These are phyloP conservation scores for Salvia hispanica DNA, from an alignment of 257 asterid species.

Conservation along the genomic window DNA sequence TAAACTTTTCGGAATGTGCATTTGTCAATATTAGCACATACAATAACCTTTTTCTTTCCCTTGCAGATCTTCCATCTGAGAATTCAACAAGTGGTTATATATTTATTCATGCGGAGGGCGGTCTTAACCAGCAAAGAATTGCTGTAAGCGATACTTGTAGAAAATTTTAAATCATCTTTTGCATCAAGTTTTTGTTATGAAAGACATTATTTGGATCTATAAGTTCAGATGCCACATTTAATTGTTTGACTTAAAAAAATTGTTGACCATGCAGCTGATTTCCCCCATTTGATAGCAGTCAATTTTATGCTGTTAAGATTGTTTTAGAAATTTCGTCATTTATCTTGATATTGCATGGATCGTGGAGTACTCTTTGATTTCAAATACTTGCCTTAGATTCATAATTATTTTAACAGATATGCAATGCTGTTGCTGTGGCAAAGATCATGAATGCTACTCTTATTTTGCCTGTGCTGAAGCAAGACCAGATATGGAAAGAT, in stretches of 20 bases:
- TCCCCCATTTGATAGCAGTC: too few relatives aligned
- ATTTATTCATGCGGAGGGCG: slow-evolving; percentile 99
- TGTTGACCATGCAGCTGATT: too few relatives aligned
- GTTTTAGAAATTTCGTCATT: not conserved
- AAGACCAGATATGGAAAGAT: slow-evolving; percentile 99
- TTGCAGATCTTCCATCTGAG: slow-evolving; percentile 79
- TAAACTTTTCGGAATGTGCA: slow-evolving; percentile 2
- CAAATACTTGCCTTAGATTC: slow-evolving; percentile 12
- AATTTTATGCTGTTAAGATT: too few relatives aligned
- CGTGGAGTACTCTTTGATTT: slow-evolving; percentile 3
- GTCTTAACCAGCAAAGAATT: slow-evolving; percentile 96
- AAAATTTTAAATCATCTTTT: too few relatives aligned
- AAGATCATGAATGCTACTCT: slow-evolving; percentile 96
- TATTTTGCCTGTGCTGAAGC: slow-evolving; percentile 95
- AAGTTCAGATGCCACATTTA: too few relatives aligned
- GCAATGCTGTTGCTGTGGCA: slow-evolving; percentile 99
- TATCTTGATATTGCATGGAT: not conserved
- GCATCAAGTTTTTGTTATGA: too few relatives aligned
- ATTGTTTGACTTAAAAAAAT: too few relatives aligned
- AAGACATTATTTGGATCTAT: too few relatives aligned
- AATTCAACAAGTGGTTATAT: slow-evolving; percentile 83
- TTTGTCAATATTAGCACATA: not conserved
- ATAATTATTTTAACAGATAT: slow-evolving; percentile 57
- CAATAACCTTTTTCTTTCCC: slow-evolving; percentile 23
- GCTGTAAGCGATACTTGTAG: slow-evolving; percentile 61